Conservation (phyloP, 306 rosid species). For the Hippophae gyantsensis region DNA sequence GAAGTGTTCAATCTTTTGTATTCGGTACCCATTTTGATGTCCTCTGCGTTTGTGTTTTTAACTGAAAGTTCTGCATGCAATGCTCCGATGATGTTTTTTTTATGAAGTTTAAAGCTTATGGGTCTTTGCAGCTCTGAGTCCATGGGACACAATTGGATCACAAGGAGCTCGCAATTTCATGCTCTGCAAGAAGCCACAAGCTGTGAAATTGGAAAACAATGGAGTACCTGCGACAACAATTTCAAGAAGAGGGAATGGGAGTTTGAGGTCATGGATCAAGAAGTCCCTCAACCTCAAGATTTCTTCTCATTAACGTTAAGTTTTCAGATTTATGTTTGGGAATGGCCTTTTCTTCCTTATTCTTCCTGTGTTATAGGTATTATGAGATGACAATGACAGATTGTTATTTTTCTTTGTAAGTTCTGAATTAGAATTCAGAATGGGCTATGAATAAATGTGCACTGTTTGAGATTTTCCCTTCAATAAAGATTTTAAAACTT, state of each 20-base stretch:
- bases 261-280: slow-evolving; percentile 85
- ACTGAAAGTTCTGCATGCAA: too few relatives aligned
- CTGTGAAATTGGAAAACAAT: slow-evolving; percentile 21
- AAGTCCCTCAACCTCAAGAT: slow-evolving; percentile 64
- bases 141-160: slow-evolving; percentile 70
- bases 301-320: slow-evolving; percentile 39
- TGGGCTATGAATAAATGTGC: too few relatives aligned
- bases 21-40: too few relatives aligned
- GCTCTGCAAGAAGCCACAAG: slow-evolving; percentile 75
- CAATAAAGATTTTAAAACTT: too few relatives aligned
- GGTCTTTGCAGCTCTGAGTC: slow-evolving; percentile 57
- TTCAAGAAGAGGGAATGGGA: slow-evolving; percentile 45
- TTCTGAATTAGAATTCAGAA: too few relatives aligned
- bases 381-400: too few relatives aligned
- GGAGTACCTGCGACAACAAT: slow-evolving; percentile 8
- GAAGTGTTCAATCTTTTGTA: too few relatives aligned
- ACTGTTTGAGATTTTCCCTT: too few relatives aligned
- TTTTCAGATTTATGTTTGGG: neutral
- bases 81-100: too few relatives aligned
- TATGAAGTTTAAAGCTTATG: neutral
- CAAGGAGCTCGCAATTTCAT: slow-evolving; percentile 72
- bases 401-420: too few relatives aligned
- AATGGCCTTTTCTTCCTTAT: neutral
- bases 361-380: neutral
- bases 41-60: too few relatives aligned